Percentiles rank a stretch among this genome's conserved stretches.
Conservation (phyloP, 2,329 filamentous ascomycete species). For the Trichophyton mentagrophytes region DNA sequence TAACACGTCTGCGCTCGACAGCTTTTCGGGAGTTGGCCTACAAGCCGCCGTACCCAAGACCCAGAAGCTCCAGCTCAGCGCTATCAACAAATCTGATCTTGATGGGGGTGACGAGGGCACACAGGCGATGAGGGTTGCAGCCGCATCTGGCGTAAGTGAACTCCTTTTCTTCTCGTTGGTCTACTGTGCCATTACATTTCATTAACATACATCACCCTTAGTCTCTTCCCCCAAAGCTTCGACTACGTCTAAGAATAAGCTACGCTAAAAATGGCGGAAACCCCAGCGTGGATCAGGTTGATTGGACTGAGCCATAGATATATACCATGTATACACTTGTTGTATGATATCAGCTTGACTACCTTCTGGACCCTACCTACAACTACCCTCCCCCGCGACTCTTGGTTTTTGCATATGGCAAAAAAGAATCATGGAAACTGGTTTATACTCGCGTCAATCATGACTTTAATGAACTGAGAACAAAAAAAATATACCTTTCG, state of each 20-base stretch:
- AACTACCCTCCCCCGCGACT: too few relatives aligned
- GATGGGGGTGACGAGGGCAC: constrained; percentile 68
- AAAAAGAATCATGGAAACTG: not conserved
- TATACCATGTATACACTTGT: not conserved
- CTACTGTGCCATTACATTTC: not conserved
- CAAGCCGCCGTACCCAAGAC: constrained; percentile 95
- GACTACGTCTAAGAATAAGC: constrained; percentile 72
- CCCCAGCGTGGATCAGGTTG: constrained; percentile 78
- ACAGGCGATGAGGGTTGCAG: constrained; percentile 77
- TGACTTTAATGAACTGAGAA: constrained; percentile 2
- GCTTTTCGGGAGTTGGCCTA: constrained; percentile 62
- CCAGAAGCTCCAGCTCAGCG: constrained; percentile 83
- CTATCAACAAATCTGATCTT: constrained; percentile 70
- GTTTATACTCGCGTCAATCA: not conserved
- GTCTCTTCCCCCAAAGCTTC: constrained; percentile 56
- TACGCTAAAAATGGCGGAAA: constrained; percentile 60
- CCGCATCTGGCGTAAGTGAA: constrained; percentile 73
- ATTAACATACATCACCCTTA: constrained; percentile 28
- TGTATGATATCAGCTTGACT: not conserved
- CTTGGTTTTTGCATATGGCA: not conserved
- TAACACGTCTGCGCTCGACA: constrained; percentile 55
- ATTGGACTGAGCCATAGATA: constrained; percentile 69
- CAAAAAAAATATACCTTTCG: not conserved
- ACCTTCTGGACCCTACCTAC: not conserved
- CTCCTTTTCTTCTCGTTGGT: not conserved